Evolutionary conservation across 176 grass and related monocot species (phyloP), one percentile per base, ranked within the genome.

Genomic region (Aegilops umbellulata): DNA sequence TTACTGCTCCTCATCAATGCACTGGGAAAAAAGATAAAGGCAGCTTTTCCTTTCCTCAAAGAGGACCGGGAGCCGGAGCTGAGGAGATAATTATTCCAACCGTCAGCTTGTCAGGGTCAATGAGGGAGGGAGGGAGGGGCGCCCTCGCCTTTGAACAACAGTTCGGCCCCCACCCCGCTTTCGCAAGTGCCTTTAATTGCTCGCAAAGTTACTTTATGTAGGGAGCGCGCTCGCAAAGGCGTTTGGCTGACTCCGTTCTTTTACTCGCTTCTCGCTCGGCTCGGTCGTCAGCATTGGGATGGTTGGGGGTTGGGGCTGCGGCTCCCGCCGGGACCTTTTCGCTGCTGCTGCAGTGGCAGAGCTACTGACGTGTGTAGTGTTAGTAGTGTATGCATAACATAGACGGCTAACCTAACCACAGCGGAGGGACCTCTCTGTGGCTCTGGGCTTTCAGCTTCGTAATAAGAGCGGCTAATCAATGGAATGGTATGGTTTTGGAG

Each of bases 1-100:
- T 51, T n/a, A 77, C 82, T 53, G 23, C 20, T 17, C 65, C 12
- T 8, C 60, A 79, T 87, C 42, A 80, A 80, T 90, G 84, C 80
- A 15, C 9, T 12, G 60, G 26, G n/a, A n/a, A 55, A 76, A 72
- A 72, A 83, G 74, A 31, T 63, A 12, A 11, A 12, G 65, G 74
- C 61, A 39, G 44, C 74, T 62, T 74, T 90, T 79, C 14, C n/a
- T n/a, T n/a, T n/a, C n/a, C 67, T 2, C n/a, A n/a, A 29, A 87
- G 84, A 83, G 77, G 75, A 7, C 42, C 84, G 26, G 26, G 85
- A 51, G 47, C 47, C 47, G 47, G 47, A 46, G 44, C 12, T n/a
- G 46, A 51, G 15, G 15, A 87, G 74, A 80, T 90, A 87, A 80
- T 84, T 87, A 87, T 90, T 84, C 75, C 75, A 87, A 84, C 85